Evolutionary conservation across 768 basidiomycete genomes (phyloP), one percentile per base, ranked within the genome.

Genomic region (Agrocybe praecox): DNA sequence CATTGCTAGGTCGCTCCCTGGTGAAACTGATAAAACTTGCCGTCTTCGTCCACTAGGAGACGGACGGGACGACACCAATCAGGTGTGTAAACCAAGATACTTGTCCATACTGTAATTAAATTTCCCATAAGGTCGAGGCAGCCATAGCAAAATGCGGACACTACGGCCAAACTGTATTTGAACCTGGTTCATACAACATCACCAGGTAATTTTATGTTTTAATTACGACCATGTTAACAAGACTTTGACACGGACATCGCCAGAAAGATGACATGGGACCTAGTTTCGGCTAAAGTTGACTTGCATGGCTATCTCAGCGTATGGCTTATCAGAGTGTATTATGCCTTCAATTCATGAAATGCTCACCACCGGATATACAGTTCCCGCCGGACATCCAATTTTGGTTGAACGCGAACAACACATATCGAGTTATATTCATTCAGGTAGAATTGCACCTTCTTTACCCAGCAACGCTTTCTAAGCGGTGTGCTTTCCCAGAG

Each of bases 381-480:
- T 86, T 84, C 66, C 64, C 74, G 15, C 82, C 83, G 8, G 73
- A 85, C 62, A 74, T 85, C 33, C 65, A 82, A 45, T 84, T 73
- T 61, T 85, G 85, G 85, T 70, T 85, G 49, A 71, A 86, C 55
- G 65, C 78, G 32, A 72, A 73, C 44, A 82, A 80, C 61, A 86
- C 84, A 2, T 85, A 81, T 65, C 77, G 82, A 21, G 83, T 83
- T n/a, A 80, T 86, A 26, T 84, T 83, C 65, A 83, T 86, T 54
- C 84, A 85, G 72, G 82, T 80, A 18, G 24, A 11, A 17, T 23
- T 6, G 29, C 7, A 17, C 18, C 53, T 2, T 29, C 15, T 18
- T 33, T 19, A 5, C 18, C 32, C 2, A 46, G 32, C n/a, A 40
- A 40, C 4, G 6, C 19, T 5, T 42, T 14, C 8, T 23, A 12